Evolutionary conservation across 148 eudicot species (phyloP), one percentile per base, ranked within the genome.

Genomic region (Rhododendron simsii): DNA sequence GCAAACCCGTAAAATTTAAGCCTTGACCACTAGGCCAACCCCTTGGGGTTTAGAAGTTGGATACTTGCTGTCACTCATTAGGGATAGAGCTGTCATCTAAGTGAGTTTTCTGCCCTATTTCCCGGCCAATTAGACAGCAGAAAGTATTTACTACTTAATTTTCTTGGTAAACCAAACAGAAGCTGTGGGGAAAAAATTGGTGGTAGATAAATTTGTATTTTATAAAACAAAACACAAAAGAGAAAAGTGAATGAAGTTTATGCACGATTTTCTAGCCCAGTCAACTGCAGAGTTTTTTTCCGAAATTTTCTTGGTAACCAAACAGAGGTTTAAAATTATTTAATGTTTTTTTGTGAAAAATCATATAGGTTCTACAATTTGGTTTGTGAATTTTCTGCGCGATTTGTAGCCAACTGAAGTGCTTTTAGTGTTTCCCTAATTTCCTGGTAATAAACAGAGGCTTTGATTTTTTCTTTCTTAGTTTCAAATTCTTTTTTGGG

Each of bases 251-350:
- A 37, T 61, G 59, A 30, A 33, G 55, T 61, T 15, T 82, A 18
- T 13, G 13, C 39, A 11, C 45, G 33, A 67, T 26, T 26, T 28
- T 69, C 15, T 69, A 8, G 33, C 44, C 41, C 28, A 47, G 26
- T n/a, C 16, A 67, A 67, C 35, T 35, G 71, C 45, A 2, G 47
- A 53, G 20, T 14, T 3, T 26, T 3, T 44, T 63, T 63, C 13
- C 84, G 2, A 18, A 10, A 63, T 41, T 83, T 83, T 83, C 55
- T 41, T 7, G 55, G 50, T 83, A 23, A 83, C 75, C 74, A 82
- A 37, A 65, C 76, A 20, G 48, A 21, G 73, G 57, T 26, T 78
- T 37, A 1, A 11, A 3, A 55, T 55, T 39, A 26, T 15, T 59
- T 39, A 55, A 53, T 55, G 77, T 83, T 23, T 69, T 69, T 6